Evolutionary conservation across 257 asterid species (phyloP), one percentile per base, ranked within the genome.

Genomic region (Cruciata laevipes): DNA sequence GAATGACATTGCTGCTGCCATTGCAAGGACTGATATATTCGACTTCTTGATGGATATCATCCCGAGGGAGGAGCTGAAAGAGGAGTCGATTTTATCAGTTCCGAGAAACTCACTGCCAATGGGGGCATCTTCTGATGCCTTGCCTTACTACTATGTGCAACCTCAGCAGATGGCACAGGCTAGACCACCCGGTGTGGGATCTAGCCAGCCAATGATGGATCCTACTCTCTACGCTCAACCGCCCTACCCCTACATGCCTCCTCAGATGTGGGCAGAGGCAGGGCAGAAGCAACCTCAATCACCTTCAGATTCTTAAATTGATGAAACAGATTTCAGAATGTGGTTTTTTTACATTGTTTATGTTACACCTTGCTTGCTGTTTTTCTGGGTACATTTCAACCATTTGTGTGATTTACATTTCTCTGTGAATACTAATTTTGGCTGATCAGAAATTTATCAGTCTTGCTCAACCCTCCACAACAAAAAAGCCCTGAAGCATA

Each of bases 11-110:
- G 74, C 73, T 0, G 69, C 71, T 17, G 81, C 81, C 25, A 73
- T 77, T 57, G 67, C 72, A 1, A 73, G 73, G 16, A 77, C 81
- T 25, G 75, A 73, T 38, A 69, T 77, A 9, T 73, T 73, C 44
- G 81, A 77, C 30, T 77, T 77, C 18, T 69, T 77, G 73, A 70
- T 77, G 17, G 81, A 77, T 62, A 69, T 77, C 23, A 72, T 77
- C 51, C 81, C 81, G 0, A 69, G 67, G 56, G 81, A 77, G 35
- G 77, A 69, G 11, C 61, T 47, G 21, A 77, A 65, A 53, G 69
- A 73, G 23, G 78, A 72, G 49, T 32, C 57, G 1, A 31, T 77
- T 52, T 42, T 51, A 61, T 23, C 81, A 38, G 61, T 73, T 38
- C 67, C 81, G 1, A 65, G 73, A 65, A 75, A 68, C 12, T 17